Percentiles rank a stretch among this genome's conserved stretches.
phyloP scores from a whole-genome alignment of 129 eudicot genomes.

The Flaveria ramosissima region DNA sequence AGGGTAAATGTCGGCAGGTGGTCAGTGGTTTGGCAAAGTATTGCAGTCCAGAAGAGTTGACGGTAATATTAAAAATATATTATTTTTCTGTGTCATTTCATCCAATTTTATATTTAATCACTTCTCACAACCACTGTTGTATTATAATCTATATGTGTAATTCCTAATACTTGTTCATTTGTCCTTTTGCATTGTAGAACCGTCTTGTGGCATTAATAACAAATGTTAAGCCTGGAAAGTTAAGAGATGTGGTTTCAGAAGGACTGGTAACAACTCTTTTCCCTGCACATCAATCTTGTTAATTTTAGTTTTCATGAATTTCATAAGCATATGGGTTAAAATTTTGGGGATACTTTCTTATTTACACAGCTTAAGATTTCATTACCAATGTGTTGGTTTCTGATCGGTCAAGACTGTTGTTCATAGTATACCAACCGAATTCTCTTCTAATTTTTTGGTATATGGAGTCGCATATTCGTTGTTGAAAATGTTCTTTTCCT shows the following conservation, averaged over 20 bases:
- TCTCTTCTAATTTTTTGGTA: background rate
- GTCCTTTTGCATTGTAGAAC: constrained; percentile 56
- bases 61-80: constrained; percentile 40
- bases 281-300: background rate
- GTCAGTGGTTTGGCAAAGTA: constrained; percentile 96
- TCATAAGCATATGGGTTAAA: background rate
- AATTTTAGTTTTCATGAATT: background rate
- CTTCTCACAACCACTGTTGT: constrained; percentile 18
- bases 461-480: background rate
- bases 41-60: constrained; percentile 84
- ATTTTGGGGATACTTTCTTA: background rate
- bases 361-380: background rate
- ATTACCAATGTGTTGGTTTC: background rate
- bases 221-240: constrained; percentile 93
- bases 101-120: background rate
- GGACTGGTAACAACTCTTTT: constrained; percentile 70
- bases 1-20: constrained; percentile 82
- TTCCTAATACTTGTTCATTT: constrained; percentile 4
- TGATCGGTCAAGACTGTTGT: background rate
- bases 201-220: constrained; percentile 87
- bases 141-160: background rate
- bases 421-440: too few relatives aligned
- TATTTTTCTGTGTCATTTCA: background rate
- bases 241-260: constrained; percentile 95
- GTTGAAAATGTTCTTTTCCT: background rate